phyloP scores from a whole-genome alignment of 1,284 basidiomycete genomes.

The Fomitiporia mediterranea region DNA sequence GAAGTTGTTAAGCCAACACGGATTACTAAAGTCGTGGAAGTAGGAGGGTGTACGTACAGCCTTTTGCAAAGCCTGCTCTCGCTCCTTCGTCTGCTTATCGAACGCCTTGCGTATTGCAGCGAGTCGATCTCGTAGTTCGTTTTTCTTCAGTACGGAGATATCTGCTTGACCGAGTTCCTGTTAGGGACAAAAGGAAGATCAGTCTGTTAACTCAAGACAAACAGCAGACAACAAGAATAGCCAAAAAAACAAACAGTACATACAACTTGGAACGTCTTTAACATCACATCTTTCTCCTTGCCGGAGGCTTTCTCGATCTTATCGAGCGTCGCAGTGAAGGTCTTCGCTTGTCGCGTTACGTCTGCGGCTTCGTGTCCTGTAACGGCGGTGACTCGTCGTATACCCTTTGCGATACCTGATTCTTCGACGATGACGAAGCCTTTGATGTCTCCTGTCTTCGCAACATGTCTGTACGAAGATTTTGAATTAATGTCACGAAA shows the following conservation, averaged over 20 bases:
- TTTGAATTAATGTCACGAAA: slow-evolving; percentile 10
- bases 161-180: slow-evolving; percentile 88
- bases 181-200: background rate
- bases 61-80: slow-evolving; percentile 75
- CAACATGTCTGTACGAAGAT: slow-evolving; percentile 68
- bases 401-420: slow-evolving; percentile 96
- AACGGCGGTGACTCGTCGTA: slow-evolving; percentile 90
- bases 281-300: slow-evolving; percentile 78
- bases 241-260: too few species aligned
- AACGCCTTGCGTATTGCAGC: slow-evolving; percentile 74
- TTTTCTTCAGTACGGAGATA: slow-evolving; percentile 84
- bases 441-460: slow-evolving; percentile 94
- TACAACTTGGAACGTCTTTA: slow-evolving; percentile 81
- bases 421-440: slow-evolving; percentile 94
- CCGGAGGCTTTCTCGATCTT: slow-evolving; percentile 62
- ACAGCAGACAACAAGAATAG: too few species aligned
- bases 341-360: slow-evolving; percentile 68
- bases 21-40: background rate
- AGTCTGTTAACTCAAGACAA: background rate
- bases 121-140: slow-evolving; percentile 74
- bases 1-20: too few species aligned
- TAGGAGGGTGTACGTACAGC: slow-evolving; percentile 44
- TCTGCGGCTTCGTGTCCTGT: slow-evolving; percentile 92
- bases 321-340: slow-evolving; percentile 62
- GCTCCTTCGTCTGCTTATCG: slow-evolving; percentile 83